These are phyloP conservation scores for Primulina tabacum DNA, from an alignment of 257 asterid genomes.

Conservation along the genomic window DNA sequence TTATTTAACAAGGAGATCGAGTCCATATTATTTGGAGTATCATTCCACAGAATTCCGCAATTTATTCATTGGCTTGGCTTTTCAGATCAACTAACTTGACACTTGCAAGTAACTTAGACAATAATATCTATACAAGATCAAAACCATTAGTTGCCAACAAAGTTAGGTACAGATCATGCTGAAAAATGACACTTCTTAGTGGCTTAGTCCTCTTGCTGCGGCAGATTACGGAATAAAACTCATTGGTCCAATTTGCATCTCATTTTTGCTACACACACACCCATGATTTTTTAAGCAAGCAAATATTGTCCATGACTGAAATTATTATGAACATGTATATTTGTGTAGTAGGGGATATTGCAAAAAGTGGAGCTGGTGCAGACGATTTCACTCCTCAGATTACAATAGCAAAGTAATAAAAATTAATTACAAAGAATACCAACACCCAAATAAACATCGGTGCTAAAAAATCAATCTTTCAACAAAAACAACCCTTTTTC, in stretches of 20 bases:
- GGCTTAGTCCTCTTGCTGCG: too few species aligned
- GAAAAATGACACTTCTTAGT: too few species aligned
- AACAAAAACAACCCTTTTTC: conserved; percentile 3
- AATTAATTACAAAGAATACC: neutral
- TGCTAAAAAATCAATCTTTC: conserved; percentile 1
- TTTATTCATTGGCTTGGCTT: neutral
- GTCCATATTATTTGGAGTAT: neutral
- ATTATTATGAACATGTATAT: too few species aligned
- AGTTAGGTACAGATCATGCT: neutral
- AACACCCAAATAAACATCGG: neutral
- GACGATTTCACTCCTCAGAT: too few species aligned
- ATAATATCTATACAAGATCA: neutral
- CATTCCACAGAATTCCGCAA: neutral
- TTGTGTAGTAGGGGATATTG: too few species aligned
- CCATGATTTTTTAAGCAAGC: too few species aligned
- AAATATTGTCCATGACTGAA: too few species aligned
- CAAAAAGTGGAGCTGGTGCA: too few species aligned
- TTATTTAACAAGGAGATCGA: neutral
- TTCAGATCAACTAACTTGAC: neutral
- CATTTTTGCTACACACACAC: too few species aligned
- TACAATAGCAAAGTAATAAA: too few species aligned
- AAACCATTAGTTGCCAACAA: conserved; percentile 4
- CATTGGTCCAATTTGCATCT: too few species aligned
- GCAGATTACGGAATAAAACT: too few species aligned
- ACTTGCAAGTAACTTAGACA: neutral